phyloP scores from a whole-genome alignment of 495 filamentous ascomycete genomes.

The Haplographium delicatum region DNA sequence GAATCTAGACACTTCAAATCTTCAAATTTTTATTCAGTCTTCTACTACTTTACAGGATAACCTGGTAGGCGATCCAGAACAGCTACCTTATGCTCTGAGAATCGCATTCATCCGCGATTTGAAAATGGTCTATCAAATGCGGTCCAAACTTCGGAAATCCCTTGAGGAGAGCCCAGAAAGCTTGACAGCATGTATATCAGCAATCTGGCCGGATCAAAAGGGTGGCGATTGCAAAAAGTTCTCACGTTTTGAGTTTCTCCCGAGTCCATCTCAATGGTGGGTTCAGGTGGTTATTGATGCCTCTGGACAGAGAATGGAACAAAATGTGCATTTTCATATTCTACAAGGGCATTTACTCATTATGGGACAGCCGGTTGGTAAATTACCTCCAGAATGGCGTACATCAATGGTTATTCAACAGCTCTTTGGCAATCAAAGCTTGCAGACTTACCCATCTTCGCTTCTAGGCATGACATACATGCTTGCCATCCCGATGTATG shows the following conservation, averaged over 20 bases:
- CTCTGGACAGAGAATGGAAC: not conserved
- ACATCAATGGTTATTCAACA: slow-evolving; percentile 32
- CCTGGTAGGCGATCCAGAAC: slow-evolving; percentile 17
- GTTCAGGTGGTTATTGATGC: not conserved
- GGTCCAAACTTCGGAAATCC: slow-evolving; percentile 16
- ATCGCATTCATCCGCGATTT: slow-evolving; percentile 24
- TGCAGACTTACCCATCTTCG: slow-evolving; percentile 39
- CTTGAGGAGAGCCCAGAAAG: slow-evolving; percentile 9
- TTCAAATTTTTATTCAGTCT: slow-evolving; percentile 29
- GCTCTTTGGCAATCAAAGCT: slow-evolving; percentile 43
- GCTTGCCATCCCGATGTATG: slow-evolving; percentile 25
- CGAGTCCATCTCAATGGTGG: slow-evolving; percentile 5
- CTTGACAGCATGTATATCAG: not conserved
- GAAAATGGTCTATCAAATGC: slow-evolving; percentile 21
- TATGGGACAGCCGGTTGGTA: slow-evolving; percentile 41
- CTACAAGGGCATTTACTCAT: slow-evolving; percentile 45
- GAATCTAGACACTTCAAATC: slow-evolving; percentile 1
- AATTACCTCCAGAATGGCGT: slow-evolving; percentile 39
- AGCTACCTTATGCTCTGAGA: slow-evolving; percentile 13
- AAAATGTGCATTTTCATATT: slow-evolving; percentile 35
- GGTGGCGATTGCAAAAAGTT: not conserved
- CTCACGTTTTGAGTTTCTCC: slow-evolving; percentile 28
- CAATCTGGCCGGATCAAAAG: slow-evolving; percentile 2
- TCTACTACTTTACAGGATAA: slow-evolving; percentile 27
- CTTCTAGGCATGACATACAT: slow-evolving; percentile 43